phyloP scores from a whole-genome alignment of 2,329 filamentous ascomycete genomes.

The Trichoderma arundinaceum region DNA sequence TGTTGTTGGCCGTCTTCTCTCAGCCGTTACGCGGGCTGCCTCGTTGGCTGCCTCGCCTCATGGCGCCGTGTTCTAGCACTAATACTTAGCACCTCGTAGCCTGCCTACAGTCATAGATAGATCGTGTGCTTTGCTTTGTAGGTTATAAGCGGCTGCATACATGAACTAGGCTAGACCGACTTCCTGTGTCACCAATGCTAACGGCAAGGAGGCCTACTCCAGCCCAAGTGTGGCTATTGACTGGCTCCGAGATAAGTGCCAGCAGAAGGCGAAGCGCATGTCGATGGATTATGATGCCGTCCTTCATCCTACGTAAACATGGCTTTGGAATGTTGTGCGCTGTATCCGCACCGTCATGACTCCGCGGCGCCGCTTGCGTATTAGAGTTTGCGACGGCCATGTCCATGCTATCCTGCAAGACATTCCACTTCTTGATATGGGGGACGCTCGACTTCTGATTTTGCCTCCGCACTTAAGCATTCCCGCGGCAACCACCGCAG shows the following conservation, averaged over 20 bases:
- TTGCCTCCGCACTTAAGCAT: not conserved
- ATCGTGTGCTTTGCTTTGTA: not conserved
- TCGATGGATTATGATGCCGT: not conserved
- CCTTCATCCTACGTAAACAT: not conserved
- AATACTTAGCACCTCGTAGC: too few relatives aligned
- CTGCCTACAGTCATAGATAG: too few relatives aligned
- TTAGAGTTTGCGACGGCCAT: conserved; percentile 16
- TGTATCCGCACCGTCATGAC: not conserved
- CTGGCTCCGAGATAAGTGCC: not conserved
- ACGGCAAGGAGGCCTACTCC: too few relatives aligned
- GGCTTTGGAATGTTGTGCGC: not conserved
- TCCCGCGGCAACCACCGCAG: too few relatives aligned
- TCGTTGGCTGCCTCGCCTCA: too few relatives aligned
- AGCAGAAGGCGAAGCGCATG: not conserved
- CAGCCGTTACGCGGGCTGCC: not conserved
- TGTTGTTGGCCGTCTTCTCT: not conserved
- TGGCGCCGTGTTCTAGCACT: too few relatives aligned
- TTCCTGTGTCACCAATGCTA: not conserved
- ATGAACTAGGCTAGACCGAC: not conserved
- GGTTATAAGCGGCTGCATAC: too few relatives aligned
- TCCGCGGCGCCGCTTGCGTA: conserved; percentile 6
- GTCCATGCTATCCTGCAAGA: not conserved
- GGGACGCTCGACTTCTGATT: not conserved
- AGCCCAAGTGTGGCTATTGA: not conserved
- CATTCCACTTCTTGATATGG: not conserved